Conservation (phyloP, 441 rosid genomes). For the Adansonia grandidieri region DNA sequence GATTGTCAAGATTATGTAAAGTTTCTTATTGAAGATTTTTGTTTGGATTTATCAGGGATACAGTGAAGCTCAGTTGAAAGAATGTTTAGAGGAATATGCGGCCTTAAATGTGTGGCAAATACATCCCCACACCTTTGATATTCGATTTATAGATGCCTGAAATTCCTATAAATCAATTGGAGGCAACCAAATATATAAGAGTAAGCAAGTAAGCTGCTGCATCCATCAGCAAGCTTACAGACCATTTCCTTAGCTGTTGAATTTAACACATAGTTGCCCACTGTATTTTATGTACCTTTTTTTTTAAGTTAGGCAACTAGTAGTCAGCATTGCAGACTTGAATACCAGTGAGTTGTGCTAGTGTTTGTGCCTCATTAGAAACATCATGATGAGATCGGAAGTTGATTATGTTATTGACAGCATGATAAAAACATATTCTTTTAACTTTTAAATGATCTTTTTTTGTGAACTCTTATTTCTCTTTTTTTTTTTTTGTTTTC, state of each 20-base stretch:
- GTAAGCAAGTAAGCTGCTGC: neutral
- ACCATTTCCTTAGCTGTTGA: neutral
- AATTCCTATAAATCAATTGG: neutral
- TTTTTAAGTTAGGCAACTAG: neutral
- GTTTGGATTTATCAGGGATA: conserved; percentile 71
- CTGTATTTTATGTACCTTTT: neutral
- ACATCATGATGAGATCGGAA: neutral
- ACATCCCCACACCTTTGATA: conserved; percentile 91
- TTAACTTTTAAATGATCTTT: conserved; percentile 5
- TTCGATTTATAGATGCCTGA: conserved; percentile 75
- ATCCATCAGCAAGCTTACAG: neutral
- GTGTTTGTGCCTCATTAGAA: neutral
- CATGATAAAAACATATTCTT: neutral
- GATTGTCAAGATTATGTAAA: neutral
- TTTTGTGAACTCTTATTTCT: neutral
- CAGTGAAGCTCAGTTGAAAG: conserved; percentile 97
- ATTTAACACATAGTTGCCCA: neutral
- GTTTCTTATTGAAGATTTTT: conserved; percentile 28
- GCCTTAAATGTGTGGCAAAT: conserved; percentile 97
- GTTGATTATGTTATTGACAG: neutral
- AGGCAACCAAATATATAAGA: neutral
- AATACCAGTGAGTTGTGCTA: neutral
- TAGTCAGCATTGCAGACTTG: neutral
- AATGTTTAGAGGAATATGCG: conserved; percentile 97
- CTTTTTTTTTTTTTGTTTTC: neutral